Percentiles rank a stretch among this genome's conserved stretches.
Evolutionary conservation across 768 basidiomycete species (phyloP).

Genomic region (Lactarius sp.): DNA sequence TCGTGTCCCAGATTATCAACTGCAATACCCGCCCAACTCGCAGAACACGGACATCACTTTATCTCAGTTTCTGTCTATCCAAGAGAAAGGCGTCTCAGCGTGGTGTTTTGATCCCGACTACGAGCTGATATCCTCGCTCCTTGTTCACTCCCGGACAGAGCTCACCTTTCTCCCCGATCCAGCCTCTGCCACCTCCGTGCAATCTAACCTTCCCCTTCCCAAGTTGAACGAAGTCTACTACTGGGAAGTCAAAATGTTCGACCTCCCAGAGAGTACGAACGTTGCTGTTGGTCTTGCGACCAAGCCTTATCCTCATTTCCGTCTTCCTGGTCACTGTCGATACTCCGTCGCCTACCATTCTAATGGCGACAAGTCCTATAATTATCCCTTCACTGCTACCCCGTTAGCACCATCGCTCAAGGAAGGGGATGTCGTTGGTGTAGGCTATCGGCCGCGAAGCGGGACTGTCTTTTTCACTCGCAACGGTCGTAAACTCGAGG

Average conservation of each 20-base stretch:
- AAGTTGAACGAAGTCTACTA: conserved; percentile 99
- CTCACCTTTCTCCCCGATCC: conserved; percentile 98
- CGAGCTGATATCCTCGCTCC: conserved; percentile 85
- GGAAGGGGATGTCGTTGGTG: conserved; percentile 93
- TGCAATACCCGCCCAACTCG: conserved; percentile 93
- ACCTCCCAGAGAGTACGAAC: conserved; percentile 80
- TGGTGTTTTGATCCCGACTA: conserved; percentile 99
- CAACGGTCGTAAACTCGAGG: conserved; percentile 95
- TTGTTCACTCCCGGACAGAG: conserved; percentile 94
- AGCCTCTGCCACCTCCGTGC: conserved; percentile 88
- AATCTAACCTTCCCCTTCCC: conserved; percentile 94
- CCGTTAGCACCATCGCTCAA: conserved; percentile 81
- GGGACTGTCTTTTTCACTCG: conserved; percentile 99
- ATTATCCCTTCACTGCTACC: conserved; percentile 86
- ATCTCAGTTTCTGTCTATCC: conserved; percentile 97
- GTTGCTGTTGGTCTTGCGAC: conserved; percentile 95
- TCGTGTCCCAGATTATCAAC: conserved; percentile 59
- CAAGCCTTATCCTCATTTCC: conserved; percentile 94
- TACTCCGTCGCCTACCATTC: conserved; percentile 95
- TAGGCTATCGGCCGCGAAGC: conserved; percentile 92
- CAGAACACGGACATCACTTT: conserved; percentile 95
- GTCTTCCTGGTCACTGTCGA: conserved; percentile 79
- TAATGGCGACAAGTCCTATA: conserved; percentile 94
- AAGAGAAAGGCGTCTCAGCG: conserved; percentile 98
- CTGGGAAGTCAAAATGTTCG: conserved; percentile 99